Evolutionary conservation across 1,284 basidiomycete species (phyloP), one percentile per base, ranked within the genome.

Genomic region (Trichosporon asahii): DNA sequence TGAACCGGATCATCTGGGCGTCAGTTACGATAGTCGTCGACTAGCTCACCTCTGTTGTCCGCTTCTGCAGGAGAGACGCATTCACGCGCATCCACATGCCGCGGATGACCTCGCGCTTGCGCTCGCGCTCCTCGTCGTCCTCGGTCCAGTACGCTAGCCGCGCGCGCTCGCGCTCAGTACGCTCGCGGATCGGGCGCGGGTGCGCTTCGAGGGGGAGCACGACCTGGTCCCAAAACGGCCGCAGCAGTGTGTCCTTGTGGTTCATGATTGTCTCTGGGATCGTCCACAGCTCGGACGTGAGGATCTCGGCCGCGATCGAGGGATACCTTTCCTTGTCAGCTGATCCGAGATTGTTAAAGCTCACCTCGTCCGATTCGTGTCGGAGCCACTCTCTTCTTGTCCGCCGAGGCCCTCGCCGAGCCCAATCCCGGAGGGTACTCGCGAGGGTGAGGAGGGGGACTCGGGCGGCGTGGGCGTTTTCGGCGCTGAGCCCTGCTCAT

Each of bases 231-330:
- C 97, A 99, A 86, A 97, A 97, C 8, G 92, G 90, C 21, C 86
- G 85, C 68, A 95, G 86, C 66, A 95, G 85, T 18, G 74, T 70
- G 27, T 84, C 81, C 64, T 80, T 74, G 77, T 92, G 87, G 75
- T 88, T 88, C 77, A 97, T 87, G 78, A 95, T 92, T 2, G 92
- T 92, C 81, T 96, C 93, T 65, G 94, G 90, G 76, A 99, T 92
- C 23, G 91, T 92, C 91, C 94, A 97, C 82, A 97, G 90, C 78
- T 98, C 95, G 7, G 91, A 92, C 83, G 94, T 95, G 40, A 99
- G 88, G 33, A 99, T 94, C 83, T 99, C 97, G 18, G 95, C 95
- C 18, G 94, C 92, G 37, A 97, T 89, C 79, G 94, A 93, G 0
- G 96, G 95, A 82, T 95, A 98, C 84, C 95, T 96, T 49, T 11